Percentiles rank a stretch among this genome's conserved stretches.
Evolutionary conservation across 768 basidiomycete genomes (phyloP).

Genomic region (Hemileccinum impolitum): DNA sequence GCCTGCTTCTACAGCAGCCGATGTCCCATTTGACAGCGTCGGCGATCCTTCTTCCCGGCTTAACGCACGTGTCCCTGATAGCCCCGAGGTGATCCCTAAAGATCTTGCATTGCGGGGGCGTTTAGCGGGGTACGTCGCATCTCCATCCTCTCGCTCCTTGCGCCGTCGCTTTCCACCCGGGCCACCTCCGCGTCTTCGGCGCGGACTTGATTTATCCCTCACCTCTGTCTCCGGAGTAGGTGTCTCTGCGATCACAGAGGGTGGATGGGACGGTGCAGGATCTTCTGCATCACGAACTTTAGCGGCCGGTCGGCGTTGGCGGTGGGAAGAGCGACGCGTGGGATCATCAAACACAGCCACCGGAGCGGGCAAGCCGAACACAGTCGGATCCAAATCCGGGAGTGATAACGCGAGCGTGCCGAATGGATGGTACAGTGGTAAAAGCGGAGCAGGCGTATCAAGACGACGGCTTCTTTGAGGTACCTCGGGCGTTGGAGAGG

Average conservation of each 20-base stretch:
- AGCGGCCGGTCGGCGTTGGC: constrained; percentile 45
- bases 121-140: constrained; percentile 71
- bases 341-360: constrained; percentile 43
- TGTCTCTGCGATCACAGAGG: constrained; percentile 6
- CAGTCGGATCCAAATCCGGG: constrained; percentile 56
- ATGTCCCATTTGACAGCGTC: constrained; percentile 31
- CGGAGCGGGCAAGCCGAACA: constrained; percentile 53
- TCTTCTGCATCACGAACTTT: constrained; percentile 51
- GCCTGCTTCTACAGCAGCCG: constrained; percentile 17
- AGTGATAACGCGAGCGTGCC: constrained; percentile 62
- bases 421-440: constrained; percentile 68
- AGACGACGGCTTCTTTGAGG: constrained; percentile 12
- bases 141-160: constrained; percentile 58
- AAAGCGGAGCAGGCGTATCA: constrained; percentile 38
- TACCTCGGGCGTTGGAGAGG: constrained; percentile 10
- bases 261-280: constrained; percentile 9
- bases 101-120: constrained; percentile 53
- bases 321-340: constrained; percentile 41
- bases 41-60: constrained; percentile 44
- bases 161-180: constrained; percentile 50
- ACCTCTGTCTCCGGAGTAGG: constrained; percentile 27
- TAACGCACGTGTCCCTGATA: constrained; percentile 16
- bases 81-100: too few relatives aligned
- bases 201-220: constrained; percentile 47
- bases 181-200: constrained; percentile 43